A percentile compares a stretch with the other conserved stretches of the same genome.
Conservation (phyloP, 1,284 basidiomycete species). For the Omphalotus olearius region DNA sequence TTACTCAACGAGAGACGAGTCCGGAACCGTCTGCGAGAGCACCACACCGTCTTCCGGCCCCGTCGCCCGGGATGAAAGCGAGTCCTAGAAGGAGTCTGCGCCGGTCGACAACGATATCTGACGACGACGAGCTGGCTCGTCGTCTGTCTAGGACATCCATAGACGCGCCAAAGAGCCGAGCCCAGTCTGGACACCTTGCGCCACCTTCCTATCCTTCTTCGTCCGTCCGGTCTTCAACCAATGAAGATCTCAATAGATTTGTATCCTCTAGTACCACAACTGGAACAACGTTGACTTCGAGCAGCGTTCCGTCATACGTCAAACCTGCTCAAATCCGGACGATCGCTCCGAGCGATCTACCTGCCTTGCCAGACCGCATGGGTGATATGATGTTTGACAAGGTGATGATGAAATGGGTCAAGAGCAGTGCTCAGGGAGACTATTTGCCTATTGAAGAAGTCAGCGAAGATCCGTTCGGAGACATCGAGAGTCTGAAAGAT, state of each 20-base stretch:
- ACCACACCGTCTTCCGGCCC: conserved; percentile 14
- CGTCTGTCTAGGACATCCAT: conserved; percentile 7
- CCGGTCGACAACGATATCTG: neutral
- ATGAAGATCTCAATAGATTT: conserved; percentile 79
- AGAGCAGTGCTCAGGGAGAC: conserved; percentile 41
- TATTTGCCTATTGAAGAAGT: conserved; percentile 42
- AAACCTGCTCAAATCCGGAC: conserved; percentile 75
- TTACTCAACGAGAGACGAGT: conserved; percentile 32
- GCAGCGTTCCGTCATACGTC: conserved; percentile 73
- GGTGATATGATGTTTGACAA: conserved; percentile 87
- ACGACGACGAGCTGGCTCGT: conserved; percentile 5
- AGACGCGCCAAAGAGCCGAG: conserved; percentile 5
- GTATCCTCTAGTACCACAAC: conserved; percentile 77
- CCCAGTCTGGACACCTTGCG: conserved; percentile 16
- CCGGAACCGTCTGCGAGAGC: neutral
- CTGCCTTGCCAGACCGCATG: conserved; percentile 67
- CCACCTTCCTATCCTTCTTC: conserved; percentile 42
- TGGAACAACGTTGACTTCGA: conserved; percentile 63
- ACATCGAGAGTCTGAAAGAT: conserved; percentile 78
- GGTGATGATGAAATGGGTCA: conserved; percentile 80
- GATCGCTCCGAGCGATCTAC: conserved; percentile 79
- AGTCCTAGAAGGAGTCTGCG: conserved; percentile 1
- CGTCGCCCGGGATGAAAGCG: neutral
- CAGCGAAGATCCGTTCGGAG: conserved; percentile 83
- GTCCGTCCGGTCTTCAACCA: conserved; percentile 45